phyloP scores from a whole-genome alignment of 352 stramenopile genomes.

The Phytopythium boreale region DNA sequence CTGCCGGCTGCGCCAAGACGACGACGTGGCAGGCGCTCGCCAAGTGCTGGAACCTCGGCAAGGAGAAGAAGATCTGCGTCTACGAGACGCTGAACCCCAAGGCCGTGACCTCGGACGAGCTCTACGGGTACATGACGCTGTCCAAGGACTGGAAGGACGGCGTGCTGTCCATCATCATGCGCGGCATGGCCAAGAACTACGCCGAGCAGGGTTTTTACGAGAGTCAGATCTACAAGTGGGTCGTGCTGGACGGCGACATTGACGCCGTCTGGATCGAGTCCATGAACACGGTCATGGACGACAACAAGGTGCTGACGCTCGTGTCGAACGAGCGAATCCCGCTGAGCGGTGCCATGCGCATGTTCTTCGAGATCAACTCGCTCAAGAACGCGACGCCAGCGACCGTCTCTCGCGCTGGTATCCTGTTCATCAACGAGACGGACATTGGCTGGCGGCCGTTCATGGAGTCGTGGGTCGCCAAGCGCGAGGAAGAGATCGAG shows the following conservation, averaged over 20 bases:
- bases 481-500: slow-evolving; percentile 89
- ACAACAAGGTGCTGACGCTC: slow-evolving; percentile 96
- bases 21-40: slow-evolving; percentile 84
- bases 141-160: slow-evolving; percentile 90
- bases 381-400: slow-evolving; percentile 86
- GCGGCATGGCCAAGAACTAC: slow-evolving; percentile 89
- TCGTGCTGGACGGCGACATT: slow-evolving; percentile 86
- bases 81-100: slow-evolving; percentile 90
- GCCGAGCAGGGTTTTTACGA: slow-evolving; percentile 93
- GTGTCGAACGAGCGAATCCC: slow-evolving; percentile 88
- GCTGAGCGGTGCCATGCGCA: slow-evolving; percentile 81
- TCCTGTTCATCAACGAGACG: slow-evolving; percentile 88
- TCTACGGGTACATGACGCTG: slow-evolving; percentile 93
- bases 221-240: slow-evolving; percentile 91
- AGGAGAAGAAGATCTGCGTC: slow-evolving; percentile 88
- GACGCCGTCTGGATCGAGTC: slow-evolving; percentile 89
- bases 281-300: slow-evolving; percentile 98
- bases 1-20: slow-evolving; percentile 80
- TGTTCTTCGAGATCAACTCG: slow-evolving; percentile 91
- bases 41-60: slow-evolving; percentile 86
- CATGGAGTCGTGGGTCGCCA: slow-evolving; percentile 95
- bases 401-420: slow-evolving; percentile 85
- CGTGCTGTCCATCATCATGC: slow-evolving; percentile 89
- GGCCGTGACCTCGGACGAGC: slow-evolving; percentile 86
- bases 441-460: slow-evolving; percentile 95